Evolutionary conservation across 2,329 filamentous ascomycete genomes (phyloP).

Genomic region (Venturia effusa): DNA sequence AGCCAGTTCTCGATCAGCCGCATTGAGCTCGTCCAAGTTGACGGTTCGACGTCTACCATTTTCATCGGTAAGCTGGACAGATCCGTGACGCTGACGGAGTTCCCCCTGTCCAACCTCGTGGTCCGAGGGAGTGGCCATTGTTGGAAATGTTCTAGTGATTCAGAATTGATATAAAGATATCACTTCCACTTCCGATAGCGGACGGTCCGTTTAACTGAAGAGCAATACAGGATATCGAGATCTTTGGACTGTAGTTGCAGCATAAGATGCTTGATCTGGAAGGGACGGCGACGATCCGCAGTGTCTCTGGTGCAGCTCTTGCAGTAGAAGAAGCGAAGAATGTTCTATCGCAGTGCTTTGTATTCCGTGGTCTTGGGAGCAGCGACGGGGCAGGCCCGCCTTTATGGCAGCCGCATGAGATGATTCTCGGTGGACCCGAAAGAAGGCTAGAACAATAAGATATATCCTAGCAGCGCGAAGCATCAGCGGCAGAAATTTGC

Average conservation of each 20-base stretch:
- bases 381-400: neutral
- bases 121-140: neutral
- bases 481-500: neutral
- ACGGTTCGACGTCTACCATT: constrained; percentile 12
- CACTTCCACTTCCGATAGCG: constrained; percentile 12
- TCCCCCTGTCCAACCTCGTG: neutral
- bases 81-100: neutral
- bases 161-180: neutral
- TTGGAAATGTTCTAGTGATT: neutral
- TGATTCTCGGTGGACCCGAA: neutral
- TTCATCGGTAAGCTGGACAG: constrained; percentile 11
- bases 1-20: constrained; percentile 20
- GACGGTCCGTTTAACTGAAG: constrained; percentile 9
- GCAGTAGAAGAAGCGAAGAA: neutral
- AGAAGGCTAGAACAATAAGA: neutral
- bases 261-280: neutral
- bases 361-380: neutral
- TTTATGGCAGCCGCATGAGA: neutral
- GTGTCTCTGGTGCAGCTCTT: neutral
- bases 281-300: constrained; percentile 1
- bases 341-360: neutral
- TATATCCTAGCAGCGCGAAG: too few species aligned
- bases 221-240: constrained; percentile 8
- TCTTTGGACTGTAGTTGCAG: constrained; percentile 5
- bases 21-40: constrained; percentile 18